Evolutionary conservation across 495 filamentous ascomycete species (phyloP).

Genomic region (Talaromyces borbonicus): DNA sequence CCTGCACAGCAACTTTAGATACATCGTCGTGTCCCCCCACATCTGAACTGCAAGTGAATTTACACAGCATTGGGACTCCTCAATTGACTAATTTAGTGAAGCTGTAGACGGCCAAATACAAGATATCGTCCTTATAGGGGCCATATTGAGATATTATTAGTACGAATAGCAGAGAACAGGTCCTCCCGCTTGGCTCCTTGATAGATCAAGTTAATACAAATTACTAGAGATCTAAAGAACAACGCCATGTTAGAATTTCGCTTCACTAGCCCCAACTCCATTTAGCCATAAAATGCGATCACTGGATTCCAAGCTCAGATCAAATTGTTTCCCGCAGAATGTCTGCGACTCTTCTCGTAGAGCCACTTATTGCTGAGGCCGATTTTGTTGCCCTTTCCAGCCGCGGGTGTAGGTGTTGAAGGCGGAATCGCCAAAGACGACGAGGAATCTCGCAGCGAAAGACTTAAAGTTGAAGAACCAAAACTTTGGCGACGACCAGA

Average conservation of each 20-base stretch:
- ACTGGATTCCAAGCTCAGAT: conserved; percentile 13
- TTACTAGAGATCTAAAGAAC: neutral
- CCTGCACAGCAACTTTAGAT: too few species aligned
- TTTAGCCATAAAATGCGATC: conserved; percentile 7
- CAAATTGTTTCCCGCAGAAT: conserved; percentile 33
- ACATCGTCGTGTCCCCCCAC: too few species aligned
- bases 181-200: too few species aligned
- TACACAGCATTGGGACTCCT: too few species aligned
- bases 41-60: too few species aligned
- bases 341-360: conserved; percentile 59
- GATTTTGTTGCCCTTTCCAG: conserved; percentile 57
- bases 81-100: too few species aligned
- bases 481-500: conserved; percentile 52
- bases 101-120: too few species aligned
- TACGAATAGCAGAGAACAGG: too few species aligned
- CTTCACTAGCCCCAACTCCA: conserved; percentile 8
- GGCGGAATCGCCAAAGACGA: conserved; percentile 28
- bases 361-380: conserved; percentile 83
- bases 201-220: neutral
- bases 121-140: too few species aligned
- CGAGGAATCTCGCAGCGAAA: conserved; percentile 41
- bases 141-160: too few species aligned
- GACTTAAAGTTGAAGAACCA: conserved; percentile 46
- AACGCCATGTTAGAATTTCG: conserved; percentile 2
- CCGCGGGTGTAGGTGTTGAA: conserved; percentile 52